phyloP scores from a whole-genome alignment of 1,284 basidiomycete species.

The Pyrrhoderma lamaoense region DNA sequence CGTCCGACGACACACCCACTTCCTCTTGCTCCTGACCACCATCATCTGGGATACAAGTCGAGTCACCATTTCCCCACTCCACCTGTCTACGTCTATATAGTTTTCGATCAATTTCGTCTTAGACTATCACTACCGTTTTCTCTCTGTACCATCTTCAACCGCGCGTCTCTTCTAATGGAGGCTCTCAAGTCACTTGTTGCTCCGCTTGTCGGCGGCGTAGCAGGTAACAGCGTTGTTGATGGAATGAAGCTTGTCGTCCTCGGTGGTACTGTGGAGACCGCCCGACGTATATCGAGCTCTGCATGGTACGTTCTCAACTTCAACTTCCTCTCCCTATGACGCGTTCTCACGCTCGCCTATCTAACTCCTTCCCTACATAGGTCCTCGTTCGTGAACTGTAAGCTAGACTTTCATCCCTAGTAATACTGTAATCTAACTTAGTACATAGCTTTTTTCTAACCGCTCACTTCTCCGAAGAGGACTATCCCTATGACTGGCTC shows the following conservation, averaged over 20 bases:
- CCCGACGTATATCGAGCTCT: constrained; percentile 67
- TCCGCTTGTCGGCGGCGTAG: constrained; percentile 67
- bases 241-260: constrained; percentile 82
- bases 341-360: constrained; percentile 11
- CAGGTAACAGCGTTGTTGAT: constrained; percentile 69
- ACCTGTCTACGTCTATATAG: too few species aligned
- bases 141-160: background rate
- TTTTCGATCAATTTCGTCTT: constrained; percentile 16
- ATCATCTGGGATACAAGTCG: too few species aligned
- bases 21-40: too few species aligned
- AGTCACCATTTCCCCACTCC: too few species aligned
- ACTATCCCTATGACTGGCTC: constrained; percentile 68
- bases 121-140: background rate
- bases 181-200: constrained; percentile 73
- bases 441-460: constrained; percentile 71
- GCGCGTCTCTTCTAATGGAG: constrained; percentile 52
- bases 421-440: constrained; percentile 8
- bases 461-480: constrained; percentile 78
- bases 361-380: constrained; percentile 29
- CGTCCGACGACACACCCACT: too few species aligned
- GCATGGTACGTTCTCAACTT: constrained; percentile 49
- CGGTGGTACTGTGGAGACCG: constrained; percentile 78
- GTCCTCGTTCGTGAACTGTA: constrained; percentile 78
- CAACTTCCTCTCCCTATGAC: constrained; percentile 12
- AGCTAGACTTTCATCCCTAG: constrained; percentile 15